Evolutionary conservation across 2,329 filamentous ascomycete genomes (phyloP), one percentile per base, ranked within the genome.

Genomic region (Ustulina deusta): DNA sequence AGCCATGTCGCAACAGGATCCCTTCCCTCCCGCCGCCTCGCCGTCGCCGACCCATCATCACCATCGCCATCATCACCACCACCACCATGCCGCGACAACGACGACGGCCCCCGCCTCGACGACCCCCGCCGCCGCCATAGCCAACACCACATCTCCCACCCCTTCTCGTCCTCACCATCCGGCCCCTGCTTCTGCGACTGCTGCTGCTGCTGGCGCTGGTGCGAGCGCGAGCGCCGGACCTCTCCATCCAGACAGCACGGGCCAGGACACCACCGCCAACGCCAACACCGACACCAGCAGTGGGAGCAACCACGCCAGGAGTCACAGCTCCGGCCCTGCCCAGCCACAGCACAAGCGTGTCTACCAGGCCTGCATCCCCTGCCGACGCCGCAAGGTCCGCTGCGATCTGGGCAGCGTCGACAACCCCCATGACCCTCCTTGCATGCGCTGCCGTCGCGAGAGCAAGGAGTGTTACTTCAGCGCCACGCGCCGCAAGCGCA

Each of bases 391-490:
- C 71, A 90, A 90, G 77, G 87, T 90, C 29, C 84, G 87, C 66
- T 89, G 86, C 78, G 87, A 89, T 71, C 81, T 90, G 6, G 87
- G 87, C 65, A 91, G 90, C 75, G 95, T 98, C 78, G 96, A 98
- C 81, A 95, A 96, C 75, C 96, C 96, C 27, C 90, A 94, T 80
- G 93, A 97, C 75, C 95, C 95, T 63, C 96, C 96, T 2, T 99
- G 96, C 80, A 92, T 95, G 67, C 90, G 96, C 77, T 99, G 96
- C 79, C 91, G 94, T 61, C 90, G 96, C 73, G 96, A 99, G 84
- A 93, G 91, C 83, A 98, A 98, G 80, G 91, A 97, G 76, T 99
- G 96, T 84, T 97, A 91, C 86, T 99, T 99, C 84, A 97, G 94
- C 70, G 93, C 94, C 22, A 98, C 94, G 36, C 88, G 96, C 58